Base-by-base conservation (phyloP, 2,329 filamentous ascomycete species). In the Fusarium begoniae region DNA sequence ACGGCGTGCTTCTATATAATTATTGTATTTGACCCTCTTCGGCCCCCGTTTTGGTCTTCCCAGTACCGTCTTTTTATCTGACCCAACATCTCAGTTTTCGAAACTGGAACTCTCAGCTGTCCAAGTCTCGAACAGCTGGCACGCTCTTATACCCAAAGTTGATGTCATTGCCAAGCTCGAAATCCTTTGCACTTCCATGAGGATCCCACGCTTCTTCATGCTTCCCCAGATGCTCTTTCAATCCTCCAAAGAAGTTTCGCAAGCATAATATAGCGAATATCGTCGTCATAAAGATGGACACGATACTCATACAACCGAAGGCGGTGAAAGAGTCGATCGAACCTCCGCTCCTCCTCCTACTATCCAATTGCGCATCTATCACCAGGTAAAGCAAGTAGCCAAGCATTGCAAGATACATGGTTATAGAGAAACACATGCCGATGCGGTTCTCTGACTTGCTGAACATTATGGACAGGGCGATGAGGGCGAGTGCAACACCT, bases 391-490 rank as follows among this genome's bases (percentile, higher is more conserved):
- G 6, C 3, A 51, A 35, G 14, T 67, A 67, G 0, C 18, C 51
- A 3, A 41, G 6, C 32, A 40, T 15, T 24, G 53, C 40, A 3
- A 67, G 28, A 43, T 67, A 67, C 3, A 40, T n/a, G 18, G 4
- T 3, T 10, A 67, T 67, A 0, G 51, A 67, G 11, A 37, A 14
- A 3, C 9, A 24, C 63, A 67, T 67, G 3, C 63, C 53, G 3
- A 67, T 45, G 1, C 53, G 53, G 4, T 67, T 53, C 22, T 67
- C 65, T 8, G 26, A 37, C 28, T 67, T 67, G 35, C 63, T 51
- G 6, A 20, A 67, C 18, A 60, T 15, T 17, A 67, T 67, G 0
- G 63, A 67, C 5, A 41, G 9, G 3, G 11, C 17, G 18, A 58
- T 61, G n/a, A 32, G 6, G 32, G 40, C 6, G 8, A 67, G 15